phyloP scores from a whole-genome alignment of 768 basidiomycete species.

The Lanmaoa pseudosensibilis region DNA sequence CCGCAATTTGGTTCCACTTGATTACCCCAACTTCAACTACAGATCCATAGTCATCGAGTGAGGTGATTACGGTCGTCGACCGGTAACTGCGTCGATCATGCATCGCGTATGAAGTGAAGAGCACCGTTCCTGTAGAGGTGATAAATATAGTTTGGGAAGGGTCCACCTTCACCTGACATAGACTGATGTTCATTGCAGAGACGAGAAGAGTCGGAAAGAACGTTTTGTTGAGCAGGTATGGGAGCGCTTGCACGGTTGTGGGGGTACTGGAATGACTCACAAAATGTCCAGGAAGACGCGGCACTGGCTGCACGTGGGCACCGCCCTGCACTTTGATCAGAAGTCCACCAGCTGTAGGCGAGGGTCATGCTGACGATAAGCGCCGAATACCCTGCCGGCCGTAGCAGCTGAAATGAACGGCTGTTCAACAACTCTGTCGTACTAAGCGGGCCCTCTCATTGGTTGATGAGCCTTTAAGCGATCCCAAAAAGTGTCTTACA shows the following conservation, averaged over 20 bases:
- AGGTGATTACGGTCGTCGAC: slow-evolving; percentile 12
- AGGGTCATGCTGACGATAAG: not conserved
- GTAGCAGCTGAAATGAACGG: too few relatives aligned
- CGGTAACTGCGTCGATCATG: not conserved
- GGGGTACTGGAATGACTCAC: not conserved
- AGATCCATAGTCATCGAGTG: slow-evolving; percentile 9
- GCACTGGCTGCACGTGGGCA: not conserved
- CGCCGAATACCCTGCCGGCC: too few relatives aligned
- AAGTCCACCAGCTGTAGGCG: not conserved
- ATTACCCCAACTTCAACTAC: slow-evolving; percentile 11
- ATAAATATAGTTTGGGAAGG: slow-evolving; percentile 15
- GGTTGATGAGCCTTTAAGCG: too few relatives aligned
- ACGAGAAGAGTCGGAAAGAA: not conserved
- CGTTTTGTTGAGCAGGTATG: not conserved
- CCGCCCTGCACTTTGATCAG: not conserved
- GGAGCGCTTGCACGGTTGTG: not conserved
- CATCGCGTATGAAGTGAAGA: slow-evolving; percentile 11
- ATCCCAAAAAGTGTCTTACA: too few relatives aligned
- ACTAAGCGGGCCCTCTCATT: too few relatives aligned
- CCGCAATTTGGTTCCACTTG: slow-evolving; percentile 15
- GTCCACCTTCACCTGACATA: slow-evolving; percentile 13
- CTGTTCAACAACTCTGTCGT: too few relatives aligned
- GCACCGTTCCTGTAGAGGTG: slow-evolving; percentile 15
- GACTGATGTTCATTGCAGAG: slow-evolving; percentile 19
- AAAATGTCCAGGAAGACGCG: not conserved